phyloP scores from a whole-genome alignment of 164 flowering plant species.

The Vitis cinerea region DNA sequence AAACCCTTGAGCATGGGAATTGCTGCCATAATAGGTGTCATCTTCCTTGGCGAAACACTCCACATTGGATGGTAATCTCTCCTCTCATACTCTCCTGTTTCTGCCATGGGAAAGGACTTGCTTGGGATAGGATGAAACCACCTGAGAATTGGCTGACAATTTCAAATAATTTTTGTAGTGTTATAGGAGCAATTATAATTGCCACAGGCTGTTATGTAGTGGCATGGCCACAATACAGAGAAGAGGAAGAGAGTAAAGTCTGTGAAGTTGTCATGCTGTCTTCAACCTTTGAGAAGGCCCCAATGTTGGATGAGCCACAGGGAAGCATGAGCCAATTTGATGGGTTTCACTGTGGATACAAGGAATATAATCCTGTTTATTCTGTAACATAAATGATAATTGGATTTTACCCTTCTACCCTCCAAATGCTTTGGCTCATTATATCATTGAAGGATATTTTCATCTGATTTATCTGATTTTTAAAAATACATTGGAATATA shows the following conservation, averaged over 20 bases:
- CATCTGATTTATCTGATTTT: too few species aligned
- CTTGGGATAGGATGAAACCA: too few species aligned
- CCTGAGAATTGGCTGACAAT: too few species aligned
- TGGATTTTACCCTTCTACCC: too few species aligned
- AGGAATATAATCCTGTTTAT: too few species aligned
- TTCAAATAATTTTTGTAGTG: constrained; percentile 21
- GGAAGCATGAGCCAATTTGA: background rate
- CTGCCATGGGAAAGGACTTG: too few species aligned
- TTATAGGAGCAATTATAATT: constrained; percentile 40
- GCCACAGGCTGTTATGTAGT: constrained; percentile 42
- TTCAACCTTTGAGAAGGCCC: constrained; percentile 13
- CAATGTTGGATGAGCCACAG: constrained; percentile 20
- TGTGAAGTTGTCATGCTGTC: background rate
- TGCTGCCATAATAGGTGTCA: constrained; percentile 12
- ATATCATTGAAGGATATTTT: too few species aligned
- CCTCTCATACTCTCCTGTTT: too few species aligned
- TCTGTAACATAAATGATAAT: too few species aligned
- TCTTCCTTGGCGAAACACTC: constrained; percentile 11
- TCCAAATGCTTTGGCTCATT: too few species aligned
- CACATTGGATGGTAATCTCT: constrained; percentile 4
- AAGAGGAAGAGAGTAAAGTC: constrained; percentile 10
- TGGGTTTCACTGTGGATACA: too few species aligned
- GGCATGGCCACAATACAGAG: constrained; percentile 42
- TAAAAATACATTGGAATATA: too few species aligned
- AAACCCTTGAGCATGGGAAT: constrained; percentile 13